Evolutionary conservation across 2,329 filamentous ascomycete genomes (phyloP), one percentile per base, ranked within the genome.

Genomic region (Pseudonectria foliicola): DNA sequence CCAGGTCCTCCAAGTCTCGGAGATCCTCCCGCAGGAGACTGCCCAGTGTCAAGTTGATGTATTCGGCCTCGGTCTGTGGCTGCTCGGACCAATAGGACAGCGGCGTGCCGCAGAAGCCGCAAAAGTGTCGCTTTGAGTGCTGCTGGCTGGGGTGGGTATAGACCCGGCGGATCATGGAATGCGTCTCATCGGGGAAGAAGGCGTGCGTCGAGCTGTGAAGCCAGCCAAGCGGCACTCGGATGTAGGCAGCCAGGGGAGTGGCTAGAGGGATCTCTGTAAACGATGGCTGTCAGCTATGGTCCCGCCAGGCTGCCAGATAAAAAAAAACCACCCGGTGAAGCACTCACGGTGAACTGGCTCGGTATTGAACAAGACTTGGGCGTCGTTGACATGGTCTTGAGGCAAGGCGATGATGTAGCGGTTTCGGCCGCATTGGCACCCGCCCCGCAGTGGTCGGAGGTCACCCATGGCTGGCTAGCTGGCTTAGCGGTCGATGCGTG

Each of bases 31-130:
- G 71, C 25, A 75, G 56, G 34, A 95, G 66, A 48, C 82, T 90
- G 5, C 85, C 85, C n/a, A 95, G 66, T 0, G 87, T 84, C 38
- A 95, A 67, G 39, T 79, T 80, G 63, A 95, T 87, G 55, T 75
- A 90, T 7, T 88, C 78, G 10, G 82, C 81, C 55, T 92, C 85
- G 33, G 68, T 69, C 1, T 61, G 64, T 0, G 84, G 82, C 15
- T 75, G 62, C 58, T 94, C 88, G 30, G 79, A 82, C 87, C 87
- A 95, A 49, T 82, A 86, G 0, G 82, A 82, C 35, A 95, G 66
- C 10, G 85, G 83, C 0, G 88, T 94, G 34, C 89, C 89, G 57
- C 89, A 95, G 64, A 84, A 93, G 15, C 89, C 89, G 62, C 89
- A 95, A 61, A 95, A 95, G 47, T 87, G 76, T 32, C 85, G 78